phyloP scores from a whole-genome alignment of 805 yeast genomes.

The Zygosaccharomyces pseudorouxii region DNA sequence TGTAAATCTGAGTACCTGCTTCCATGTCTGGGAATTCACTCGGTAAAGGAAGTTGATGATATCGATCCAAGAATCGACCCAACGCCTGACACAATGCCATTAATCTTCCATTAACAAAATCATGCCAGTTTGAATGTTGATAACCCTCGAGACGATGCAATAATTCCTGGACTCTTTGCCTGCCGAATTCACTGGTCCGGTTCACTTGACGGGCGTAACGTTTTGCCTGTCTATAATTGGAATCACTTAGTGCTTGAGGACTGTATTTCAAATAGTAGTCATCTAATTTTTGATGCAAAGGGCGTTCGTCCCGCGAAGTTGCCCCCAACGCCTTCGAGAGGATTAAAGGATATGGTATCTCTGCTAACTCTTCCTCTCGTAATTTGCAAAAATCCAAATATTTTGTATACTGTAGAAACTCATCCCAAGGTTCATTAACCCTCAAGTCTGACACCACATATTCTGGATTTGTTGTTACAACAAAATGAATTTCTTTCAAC shows the following conservation, averaged over 20 bases:
- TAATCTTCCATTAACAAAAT: slow-evolving; percentile 11
- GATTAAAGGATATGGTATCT: slow-evolving; percentile 58
- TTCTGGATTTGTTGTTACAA: slow-evolving; percentile 70
- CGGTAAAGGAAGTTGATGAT: slow-evolving; percentile 5
- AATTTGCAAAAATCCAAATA: slow-evolving; percentile 45
- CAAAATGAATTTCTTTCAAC: slow-evolving; percentile 51
- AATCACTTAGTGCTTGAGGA: slow-evolving; percentile 34
- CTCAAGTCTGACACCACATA: slow-evolving; percentile 56
- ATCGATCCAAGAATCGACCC: slow-evolving; percentile 1
- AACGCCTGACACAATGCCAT: slow-evolving; percentile 9
- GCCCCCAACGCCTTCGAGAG: slow-evolving; percentile 42
- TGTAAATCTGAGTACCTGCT: slow-evolving; percentile 60
- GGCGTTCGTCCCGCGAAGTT: slow-evolving; percentile 7
- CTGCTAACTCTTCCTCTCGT: slow-evolving; percentile 44
- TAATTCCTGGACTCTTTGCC: background rate
- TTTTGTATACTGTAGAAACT: slow-evolving; percentile 48
- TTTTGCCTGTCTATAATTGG: slow-evolving; percentile 50
- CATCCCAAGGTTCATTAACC: slow-evolving; percentile 68
- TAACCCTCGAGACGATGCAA: background rate
- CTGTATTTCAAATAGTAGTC: slow-evolving; percentile 25
- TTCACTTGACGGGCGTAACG: slow-evolving; percentile 41
- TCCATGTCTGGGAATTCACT: slow-evolving; percentile 49
- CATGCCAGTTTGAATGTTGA: slow-evolving; percentile 13
- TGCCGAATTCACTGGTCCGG: slow-evolving; percentile 1
- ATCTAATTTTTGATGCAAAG: slow-evolving; percentile 3